Conservation (phyloP, 2,329 filamentous ascomycete species). For the Xylariaceae sp. region DNA sequence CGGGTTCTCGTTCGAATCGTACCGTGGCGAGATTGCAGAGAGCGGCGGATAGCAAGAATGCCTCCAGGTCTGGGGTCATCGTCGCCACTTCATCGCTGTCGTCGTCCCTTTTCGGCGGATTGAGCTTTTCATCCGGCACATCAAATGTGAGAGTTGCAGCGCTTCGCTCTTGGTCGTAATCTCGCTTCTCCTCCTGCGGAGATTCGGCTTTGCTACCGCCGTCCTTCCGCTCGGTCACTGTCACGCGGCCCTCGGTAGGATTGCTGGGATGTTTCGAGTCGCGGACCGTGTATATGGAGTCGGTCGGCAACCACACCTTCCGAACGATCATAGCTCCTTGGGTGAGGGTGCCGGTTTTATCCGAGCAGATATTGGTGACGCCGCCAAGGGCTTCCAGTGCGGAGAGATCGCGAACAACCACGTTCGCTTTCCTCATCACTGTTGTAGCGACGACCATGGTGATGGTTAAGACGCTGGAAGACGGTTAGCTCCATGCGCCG, state of each 20-base stretch:
- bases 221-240: conserved; percentile 37
- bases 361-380: conserved; percentile 68
- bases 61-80: conserved; percentile 45
- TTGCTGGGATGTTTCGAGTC: conserved; percentile 57
- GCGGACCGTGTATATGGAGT: conserved; percentile 53
- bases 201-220: conserved; percentile 28
- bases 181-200: conserved; percentile 40
- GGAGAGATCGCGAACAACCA: conserved; percentile 60
- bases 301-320: conserved; percentile 58
- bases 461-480: conserved; percentile 55
- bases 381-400: conserved; percentile 65
- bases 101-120: conserved; percentile 33
- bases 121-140: conserved; percentile 52
- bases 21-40: conserved; percentile 63
- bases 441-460: conserved; percentile 63
- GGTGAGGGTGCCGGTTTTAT: conserved; percentile 67
- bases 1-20: conserved; percentile 46
- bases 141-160: conserved; percentile 57
- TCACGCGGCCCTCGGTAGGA: conserved; percentile 53
- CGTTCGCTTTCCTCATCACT: conserved; percentile 59
- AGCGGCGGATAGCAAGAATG: conserved; percentile 51
- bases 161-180: conserved; percentile 56
- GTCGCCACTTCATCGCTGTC: conserved; percentile 31
- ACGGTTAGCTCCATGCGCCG: conserved; percentile 17
- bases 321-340: conserved; percentile 66